A percentile compares a stretch with the other conserved stretches of the same genome.
These are phyloP conservation scores for Harringtonia lauricola DNA, from an alignment of 2,329 filamentous ascomycete species.

Conservation along the genomic window DNA sequence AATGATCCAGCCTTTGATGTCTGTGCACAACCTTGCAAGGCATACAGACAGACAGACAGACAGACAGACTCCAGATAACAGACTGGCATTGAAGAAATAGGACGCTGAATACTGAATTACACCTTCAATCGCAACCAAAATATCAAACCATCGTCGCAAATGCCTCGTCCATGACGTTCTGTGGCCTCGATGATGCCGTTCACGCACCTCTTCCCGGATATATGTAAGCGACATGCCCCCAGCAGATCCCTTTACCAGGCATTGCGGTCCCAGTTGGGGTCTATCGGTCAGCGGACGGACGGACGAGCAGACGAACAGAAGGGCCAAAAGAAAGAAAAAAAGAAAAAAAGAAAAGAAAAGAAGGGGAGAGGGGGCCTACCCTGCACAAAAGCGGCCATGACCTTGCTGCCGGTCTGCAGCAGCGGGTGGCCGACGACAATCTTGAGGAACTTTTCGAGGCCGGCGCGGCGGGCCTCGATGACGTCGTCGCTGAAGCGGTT, in stretches of 20 bases:
- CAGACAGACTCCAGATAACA: too few relatives aligned
- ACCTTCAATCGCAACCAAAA: too few relatives aligned
- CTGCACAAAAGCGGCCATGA: constrained; percentile 92
- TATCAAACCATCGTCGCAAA: too few relatives aligned
- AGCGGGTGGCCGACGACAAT: constrained; percentile 96
- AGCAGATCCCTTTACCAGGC: constrained; percentile 79
- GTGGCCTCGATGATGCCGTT: too few relatives aligned
- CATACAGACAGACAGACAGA: too few relatives aligned
- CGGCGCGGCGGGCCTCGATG: constrained; percentile 86
- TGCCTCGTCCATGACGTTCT: too few relatives aligned
- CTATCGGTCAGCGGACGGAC: constrained; percentile 25
- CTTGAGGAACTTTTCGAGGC: constrained; percentile 89
- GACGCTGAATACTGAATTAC: too few relatives aligned
- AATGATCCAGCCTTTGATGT: too few relatives aligned
- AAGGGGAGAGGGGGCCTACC: constrained; percentile 40
- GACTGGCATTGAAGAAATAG: too few relatives aligned
- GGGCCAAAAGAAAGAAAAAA: neutral
- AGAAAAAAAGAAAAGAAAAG: constrained; percentile 2
- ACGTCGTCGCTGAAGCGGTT: constrained; percentile 98
- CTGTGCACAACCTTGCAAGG: too few relatives aligned
- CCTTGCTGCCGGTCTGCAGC: constrained; percentile 94
- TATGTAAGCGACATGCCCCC: too few relatives aligned
- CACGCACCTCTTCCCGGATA: too few relatives aligned
- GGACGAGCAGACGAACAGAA: neutral
- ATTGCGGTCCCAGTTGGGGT: constrained; percentile 85